Conservation (phyloP, 805 yeast species). For the Teunomyces tritomae region DNA sequence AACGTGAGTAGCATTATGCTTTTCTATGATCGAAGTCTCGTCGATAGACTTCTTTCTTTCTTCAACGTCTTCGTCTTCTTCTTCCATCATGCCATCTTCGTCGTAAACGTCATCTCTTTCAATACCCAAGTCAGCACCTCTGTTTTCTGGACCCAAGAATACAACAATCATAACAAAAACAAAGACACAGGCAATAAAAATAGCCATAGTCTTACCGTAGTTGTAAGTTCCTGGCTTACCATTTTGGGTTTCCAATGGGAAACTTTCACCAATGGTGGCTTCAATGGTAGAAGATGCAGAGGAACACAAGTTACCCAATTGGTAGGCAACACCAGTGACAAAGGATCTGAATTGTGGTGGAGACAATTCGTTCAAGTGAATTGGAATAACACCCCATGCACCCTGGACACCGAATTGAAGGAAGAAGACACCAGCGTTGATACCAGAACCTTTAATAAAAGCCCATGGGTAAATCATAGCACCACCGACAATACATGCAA, state of each 20-base stretch:
- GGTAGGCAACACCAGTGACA: conserved; percentile 62
- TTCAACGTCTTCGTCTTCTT: conserved; percentile 5
- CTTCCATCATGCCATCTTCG: conserved; percentile 6
- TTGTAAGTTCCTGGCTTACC: conserved; percentile 27
- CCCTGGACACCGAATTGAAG: conserved; percentile 66
- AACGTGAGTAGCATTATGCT: neutral
- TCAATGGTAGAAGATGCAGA: conserved; percentile 71
- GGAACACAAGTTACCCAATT: conserved; percentile 65
- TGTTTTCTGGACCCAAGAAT: conserved; percentile 60
- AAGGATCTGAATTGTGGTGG: conserved; percentile 64
- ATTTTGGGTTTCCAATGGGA: conserved; percentile 24
- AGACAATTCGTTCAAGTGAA: conserved; percentile 59
- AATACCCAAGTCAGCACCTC: conserved; percentile 17
- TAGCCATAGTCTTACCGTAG: conserved; percentile 63
- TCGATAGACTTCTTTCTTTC: conserved; percentile 1
- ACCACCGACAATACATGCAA: conserved; percentile 33
- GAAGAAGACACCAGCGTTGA: conserved; percentile 60
- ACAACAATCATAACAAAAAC: conserved; percentile 49
- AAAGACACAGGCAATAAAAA: conserved; percentile 63
- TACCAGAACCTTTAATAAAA: conserved; percentile 31
- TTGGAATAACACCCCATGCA: conserved; percentile 67
- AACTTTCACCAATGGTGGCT: conserved; percentile 56
- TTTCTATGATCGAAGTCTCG: neutral
- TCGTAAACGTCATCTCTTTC: conserved; percentile 15
- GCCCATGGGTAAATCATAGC: conserved; percentile 44